Conservation (phyloP, 2,329 filamentous ascomycete genomes). For the Alternaria sp. region DNA sequence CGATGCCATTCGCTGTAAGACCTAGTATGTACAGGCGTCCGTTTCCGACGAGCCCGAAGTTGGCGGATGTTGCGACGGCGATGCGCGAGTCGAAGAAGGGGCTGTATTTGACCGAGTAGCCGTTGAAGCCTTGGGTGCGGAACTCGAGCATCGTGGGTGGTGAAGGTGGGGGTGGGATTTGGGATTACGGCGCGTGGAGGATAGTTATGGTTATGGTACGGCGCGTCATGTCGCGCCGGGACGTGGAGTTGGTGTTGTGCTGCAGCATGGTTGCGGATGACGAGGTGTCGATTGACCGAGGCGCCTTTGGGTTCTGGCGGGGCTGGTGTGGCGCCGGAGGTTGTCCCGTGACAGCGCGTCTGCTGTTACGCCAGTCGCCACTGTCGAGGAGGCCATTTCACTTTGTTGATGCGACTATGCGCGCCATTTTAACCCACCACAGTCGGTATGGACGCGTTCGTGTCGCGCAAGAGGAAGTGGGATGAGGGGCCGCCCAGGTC, state of each 20-base stretch:
- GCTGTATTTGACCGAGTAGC: constrained; percentile 97
- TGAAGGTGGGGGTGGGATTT: background rate
- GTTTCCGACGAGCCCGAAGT: constrained; percentile 97
- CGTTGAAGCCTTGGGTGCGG: constrained; percentile 91
- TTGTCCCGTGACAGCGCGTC: constrained; percentile 27
- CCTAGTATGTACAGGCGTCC: constrained; percentile 85
- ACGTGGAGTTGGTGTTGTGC: constrained; percentile 20
- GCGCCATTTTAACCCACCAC: background rate
- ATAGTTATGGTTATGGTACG: background rate
- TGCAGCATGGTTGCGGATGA: constrained; percentile 27
- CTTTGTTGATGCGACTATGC: background rate
- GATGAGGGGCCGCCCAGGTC: constrained; percentile 12
- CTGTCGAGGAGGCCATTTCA: background rate
- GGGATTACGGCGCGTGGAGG: constrained; percentile 22
- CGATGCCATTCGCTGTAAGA: constrained; percentile 81
- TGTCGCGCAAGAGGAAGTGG: constrained; percentile 47
- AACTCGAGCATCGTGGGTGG: constrained; percentile 80
- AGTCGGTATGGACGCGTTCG: constrained; percentile 46
- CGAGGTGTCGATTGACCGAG: constrained; percentile 29
- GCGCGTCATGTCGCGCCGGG: constrained; percentile 25
- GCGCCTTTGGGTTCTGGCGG: constrained; percentile 22
- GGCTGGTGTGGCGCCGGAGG: constrained; percentile 13
- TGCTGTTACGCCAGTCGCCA: background rate
- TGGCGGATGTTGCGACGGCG: constrained; percentile 87
- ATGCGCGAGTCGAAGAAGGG: constrained; percentile 96